Evolutionary conservation across 345 rosid species (phyloP).

Genomic region (Arabidopsis arenosa): DNA sequence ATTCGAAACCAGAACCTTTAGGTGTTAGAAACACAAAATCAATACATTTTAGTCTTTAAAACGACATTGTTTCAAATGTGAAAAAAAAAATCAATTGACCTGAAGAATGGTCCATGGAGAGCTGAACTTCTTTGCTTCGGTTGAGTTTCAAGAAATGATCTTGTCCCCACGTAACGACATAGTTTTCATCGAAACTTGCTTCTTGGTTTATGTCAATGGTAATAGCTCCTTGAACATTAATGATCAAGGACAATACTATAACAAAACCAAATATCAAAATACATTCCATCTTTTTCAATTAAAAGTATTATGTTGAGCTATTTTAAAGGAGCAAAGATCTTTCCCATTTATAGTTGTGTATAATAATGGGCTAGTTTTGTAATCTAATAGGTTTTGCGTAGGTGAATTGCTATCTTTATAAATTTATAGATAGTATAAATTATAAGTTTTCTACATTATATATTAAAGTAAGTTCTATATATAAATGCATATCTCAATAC

Average conservation of each 20-base stretch:
- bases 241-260: not conserved
- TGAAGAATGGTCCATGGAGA: constrained; percentile 32
- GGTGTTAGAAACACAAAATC: constrained; percentile 39
- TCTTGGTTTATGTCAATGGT: not conserved
- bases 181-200: constrained; percentile 22
- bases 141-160: not conserved
- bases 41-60: not conserved
- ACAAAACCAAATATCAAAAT: constrained; percentile 7
- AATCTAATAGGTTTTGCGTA: constrained; percentile 15
- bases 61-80: not conserved
- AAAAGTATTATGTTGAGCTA: not conserved
- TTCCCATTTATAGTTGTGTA: not conserved
- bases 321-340: not conserved
- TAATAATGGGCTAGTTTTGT: not conserved
- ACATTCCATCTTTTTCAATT: not conserved
- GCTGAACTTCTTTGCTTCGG: constrained; percentile 28
- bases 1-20: constrained; percentile 44
- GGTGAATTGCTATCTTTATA: constrained; percentile 4
- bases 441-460: no score
- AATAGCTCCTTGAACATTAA: not conserved
- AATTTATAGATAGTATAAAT: not conserved
- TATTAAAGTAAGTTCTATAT: no score
- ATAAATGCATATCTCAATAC: no score
- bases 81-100: not conserved
- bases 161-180: constrained; percentile 37